Base-by-base conservation (phyloP, 225 moss, liverwort and hornwort genomes). In the Lunularia cruciata region DNA sequence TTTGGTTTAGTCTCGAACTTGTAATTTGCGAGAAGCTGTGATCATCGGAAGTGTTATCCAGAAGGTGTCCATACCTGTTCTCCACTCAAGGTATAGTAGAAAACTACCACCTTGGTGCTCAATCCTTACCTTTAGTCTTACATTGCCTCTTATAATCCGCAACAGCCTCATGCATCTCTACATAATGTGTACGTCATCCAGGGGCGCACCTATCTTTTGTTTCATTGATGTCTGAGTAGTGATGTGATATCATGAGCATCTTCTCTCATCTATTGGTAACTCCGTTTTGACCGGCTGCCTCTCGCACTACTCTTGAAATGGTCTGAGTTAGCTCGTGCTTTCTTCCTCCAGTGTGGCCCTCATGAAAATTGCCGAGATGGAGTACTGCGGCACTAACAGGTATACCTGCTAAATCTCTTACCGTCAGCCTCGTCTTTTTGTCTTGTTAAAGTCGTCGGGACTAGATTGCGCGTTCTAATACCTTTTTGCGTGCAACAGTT, bases 1-100 rank as follows among this genome's bases (percentile, higher is more conserved):
- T 74, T 40, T 32, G 5, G 63, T 71, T 63, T 69, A 95, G 95
- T 89, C 89, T 19, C 77, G 89, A 68, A 98, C 89, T 23, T 98
- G 93, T 81, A 98, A 85, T 71, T 63, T 98, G 51, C 82, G 98
- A 57, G 98, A 93, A 78, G 98, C 93, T 80, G 93, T 98, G 52
- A 91, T 98, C 63, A 81, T 93, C 51, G 98, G 93, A 72, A 98
- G 98, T 77, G 91, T 93, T 59, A 84, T 98, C 33, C 91, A 93
- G 63, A 93, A 98, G 81, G 89, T 98, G 25, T 89, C 98, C 26
- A 93, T 93, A 72, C 93, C 93, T 57, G 91, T 86, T 45, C 73
- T 98, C 52, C 93, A 98, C 68, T 93, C 98, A 43, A 92, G 92
- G 95, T 92, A 78, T 47, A 32, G 19, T n/a, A n/a, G n/a, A n/a